A percentile compares a stretch with the other conserved stretches of the same genome.
Conservation (phyloP, 1,284 basidiomycete genomes). For the Papiliotrema flavescens region DNA sequence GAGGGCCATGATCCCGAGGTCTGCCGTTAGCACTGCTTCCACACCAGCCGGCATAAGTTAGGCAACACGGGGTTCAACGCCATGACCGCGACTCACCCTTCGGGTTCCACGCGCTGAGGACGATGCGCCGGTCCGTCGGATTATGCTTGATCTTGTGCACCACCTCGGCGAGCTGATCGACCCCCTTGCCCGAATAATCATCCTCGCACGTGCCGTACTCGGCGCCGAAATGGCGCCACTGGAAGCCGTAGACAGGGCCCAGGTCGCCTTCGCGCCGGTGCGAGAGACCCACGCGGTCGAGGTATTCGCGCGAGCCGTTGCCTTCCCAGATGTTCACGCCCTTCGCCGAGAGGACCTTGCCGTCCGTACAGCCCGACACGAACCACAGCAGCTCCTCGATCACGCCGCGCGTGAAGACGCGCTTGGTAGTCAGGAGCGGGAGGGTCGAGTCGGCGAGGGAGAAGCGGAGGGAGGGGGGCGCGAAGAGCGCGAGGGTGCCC, state of each 20-base stretch:
- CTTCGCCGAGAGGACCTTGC: constrained; percentile 69
- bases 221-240: constrained; percentile 98
- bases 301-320: constrained; percentile 83
- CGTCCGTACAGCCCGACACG: constrained; percentile 79
- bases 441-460: constrained; percentile 68
- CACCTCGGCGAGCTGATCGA: constrained; percentile 87
- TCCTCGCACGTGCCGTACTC: constrained; percentile 75
- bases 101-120: constrained; percentile 96
- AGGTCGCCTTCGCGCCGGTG: constrained; percentile 88
- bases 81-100: constrained; percentile 59
- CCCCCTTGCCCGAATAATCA: constrained; percentile 82
- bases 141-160: constrained; percentile 88
- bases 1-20: constrained; percentile 89
- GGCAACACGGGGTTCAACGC: background rate
- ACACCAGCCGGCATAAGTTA: background rate
- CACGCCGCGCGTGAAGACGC: constrained; percentile 87
- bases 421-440: constrained; percentile 91
- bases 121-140: constrained; percentile 93
- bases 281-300: constrained; percentile 75
- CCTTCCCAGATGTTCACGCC: constrained; percentile 98
- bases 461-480: constrained; percentile 82
- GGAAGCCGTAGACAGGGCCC: constrained; percentile 96
- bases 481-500: constrained; percentile 84
- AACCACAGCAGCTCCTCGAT: constrained; percentile 97
- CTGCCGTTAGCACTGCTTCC: constrained; percentile 50